Conservation (phyloP, 2,329 filamentous ascomycete genomes). For the Botrytis elliptica region DNA sequence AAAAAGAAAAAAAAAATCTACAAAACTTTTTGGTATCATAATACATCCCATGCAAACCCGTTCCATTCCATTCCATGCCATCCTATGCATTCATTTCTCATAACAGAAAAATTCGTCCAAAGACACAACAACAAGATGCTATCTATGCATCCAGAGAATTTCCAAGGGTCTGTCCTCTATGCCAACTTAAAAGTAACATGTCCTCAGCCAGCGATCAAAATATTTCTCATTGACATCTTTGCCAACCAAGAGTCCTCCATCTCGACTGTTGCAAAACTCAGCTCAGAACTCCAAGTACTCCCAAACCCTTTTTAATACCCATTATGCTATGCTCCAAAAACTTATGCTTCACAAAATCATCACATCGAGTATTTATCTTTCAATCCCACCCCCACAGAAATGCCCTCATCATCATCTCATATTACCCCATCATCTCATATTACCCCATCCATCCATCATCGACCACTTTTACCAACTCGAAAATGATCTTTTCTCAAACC, state of each 20-base stretch:
- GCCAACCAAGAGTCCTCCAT: background rate
- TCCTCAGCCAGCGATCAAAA: no score
- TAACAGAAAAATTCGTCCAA: background rate
- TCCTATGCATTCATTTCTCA: background rate
- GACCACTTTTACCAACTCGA: background rate
- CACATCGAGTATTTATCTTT: background rate
- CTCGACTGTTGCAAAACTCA: background rate
- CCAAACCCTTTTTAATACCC: background rate
- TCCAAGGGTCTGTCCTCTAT: background rate
- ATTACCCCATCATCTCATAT: background rate
- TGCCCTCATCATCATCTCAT: background rate
- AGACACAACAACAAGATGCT: background rate
- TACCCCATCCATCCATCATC: background rate
- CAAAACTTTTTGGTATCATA: slow-evolving; percentile 7
- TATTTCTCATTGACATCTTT: background rate
- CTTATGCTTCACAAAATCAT: background rate
- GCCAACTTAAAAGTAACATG: background rate
- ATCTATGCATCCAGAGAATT: background rate
- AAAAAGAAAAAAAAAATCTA: background rate
- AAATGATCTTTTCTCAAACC: background rate
- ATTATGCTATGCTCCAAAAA: background rate
- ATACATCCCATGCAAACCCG: background rate
- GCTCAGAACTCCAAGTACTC: background rate
- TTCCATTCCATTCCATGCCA: background rate
- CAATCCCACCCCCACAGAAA: background rate